A percentile compares a stretch with the other conserved stretches of the same genome.
Conservation (phyloP, 148 eudicot species). For the Rheum nobile region DNA sequence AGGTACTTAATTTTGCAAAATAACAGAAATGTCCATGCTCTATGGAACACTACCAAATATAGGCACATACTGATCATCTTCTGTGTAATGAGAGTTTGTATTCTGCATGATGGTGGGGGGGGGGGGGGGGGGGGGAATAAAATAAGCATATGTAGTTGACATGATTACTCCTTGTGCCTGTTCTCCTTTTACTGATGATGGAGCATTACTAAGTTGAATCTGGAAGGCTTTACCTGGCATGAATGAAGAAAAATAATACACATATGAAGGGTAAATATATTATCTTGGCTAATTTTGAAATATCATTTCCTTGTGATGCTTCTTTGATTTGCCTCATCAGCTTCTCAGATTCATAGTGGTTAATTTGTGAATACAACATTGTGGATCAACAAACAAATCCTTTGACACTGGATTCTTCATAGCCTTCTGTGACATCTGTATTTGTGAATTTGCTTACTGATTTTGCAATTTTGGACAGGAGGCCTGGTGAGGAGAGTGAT, state of each 20-base stretch:
- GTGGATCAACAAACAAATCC: background rate
- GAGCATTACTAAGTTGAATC: background rate
- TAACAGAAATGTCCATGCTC: background rate
- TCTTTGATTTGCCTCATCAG: background rate
- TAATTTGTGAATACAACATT: background rate
- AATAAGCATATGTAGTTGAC: background rate
- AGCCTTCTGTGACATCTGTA: background rate
- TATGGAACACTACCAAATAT: background rate
- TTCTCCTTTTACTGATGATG: background rate
- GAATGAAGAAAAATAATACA: background rate
- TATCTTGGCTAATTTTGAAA: background rate
- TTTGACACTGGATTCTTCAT: background rate
- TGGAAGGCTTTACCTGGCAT: background rate
- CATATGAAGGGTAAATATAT: background rate
- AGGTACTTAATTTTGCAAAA: background rate
- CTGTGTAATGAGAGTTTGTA: background rate
- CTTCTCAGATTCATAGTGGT: background rate
- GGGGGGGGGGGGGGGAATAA: background rate
- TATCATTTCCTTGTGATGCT: background rate
- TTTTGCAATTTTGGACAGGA: constrained; percentile 24
- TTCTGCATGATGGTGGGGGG: background rate
- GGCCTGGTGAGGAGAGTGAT: constrained; percentile 82
- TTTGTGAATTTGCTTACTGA: background rate
- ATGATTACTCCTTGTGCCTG: background rate
- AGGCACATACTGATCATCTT: background rate